Percentiles rank a stretch among this genome's conserved stretches.
These are phyloP conservation scores for Candida parachauliodes DNA, from an alignment of 805 yeast species.

Conservation along the genomic window DNA sequence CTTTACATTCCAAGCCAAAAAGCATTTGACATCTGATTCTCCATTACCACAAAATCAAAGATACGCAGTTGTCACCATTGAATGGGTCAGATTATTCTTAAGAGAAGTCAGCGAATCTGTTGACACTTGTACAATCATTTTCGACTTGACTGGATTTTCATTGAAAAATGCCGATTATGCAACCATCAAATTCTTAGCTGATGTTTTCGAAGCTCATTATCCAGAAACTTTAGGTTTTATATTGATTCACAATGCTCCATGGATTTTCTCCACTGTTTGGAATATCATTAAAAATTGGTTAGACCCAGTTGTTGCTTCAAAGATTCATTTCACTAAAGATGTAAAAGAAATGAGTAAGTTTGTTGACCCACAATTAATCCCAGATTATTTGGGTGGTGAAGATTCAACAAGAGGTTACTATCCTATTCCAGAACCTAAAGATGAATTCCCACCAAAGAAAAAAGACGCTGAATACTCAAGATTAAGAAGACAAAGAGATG, in stretches of 20 bases:
- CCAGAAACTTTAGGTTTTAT: conserved; percentile 89
- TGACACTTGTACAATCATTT: conserved; percentile 64
- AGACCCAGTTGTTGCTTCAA: conserved; percentile 93
- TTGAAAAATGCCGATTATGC: conserved; percentile 90
- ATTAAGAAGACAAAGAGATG: conserved; percentile 51
- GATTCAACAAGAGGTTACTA: conserved; percentile 58
- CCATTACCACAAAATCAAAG: conserved; percentile 68
- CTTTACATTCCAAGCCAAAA: conserved; percentile 73
- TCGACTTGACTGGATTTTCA: conserved; percentile 83
- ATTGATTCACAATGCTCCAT: conserved; percentile 90
- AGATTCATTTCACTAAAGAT: conserved; percentile 77
- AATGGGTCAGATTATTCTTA: conserved; percentile 72
- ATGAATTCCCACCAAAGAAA: conserved; percentile 19
- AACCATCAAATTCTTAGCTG: conserved; percentile 85
- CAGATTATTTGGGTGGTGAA: conserved; percentile 72
- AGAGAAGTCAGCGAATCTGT: conserved; percentile 55
- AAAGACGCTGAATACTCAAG: conserved; percentile 40
- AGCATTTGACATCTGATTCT: conserved; percentile 55
- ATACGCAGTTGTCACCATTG: conserved; percentile 74
- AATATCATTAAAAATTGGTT: conserved; percentile 88
- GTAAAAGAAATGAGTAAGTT: conserved; percentile 62
- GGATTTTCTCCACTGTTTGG: conserved; percentile 97
- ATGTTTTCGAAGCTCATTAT: conserved; percentile 91
- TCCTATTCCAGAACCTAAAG: conserved; percentile 58
- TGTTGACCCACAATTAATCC: conserved; percentile 59